Percentiles rank a stretch among this genome's conserved stretches.
Evolutionary conservation across 805 yeast genomes (phyloP).

Genomic region (Phaffomyces opuntiae): DNA sequence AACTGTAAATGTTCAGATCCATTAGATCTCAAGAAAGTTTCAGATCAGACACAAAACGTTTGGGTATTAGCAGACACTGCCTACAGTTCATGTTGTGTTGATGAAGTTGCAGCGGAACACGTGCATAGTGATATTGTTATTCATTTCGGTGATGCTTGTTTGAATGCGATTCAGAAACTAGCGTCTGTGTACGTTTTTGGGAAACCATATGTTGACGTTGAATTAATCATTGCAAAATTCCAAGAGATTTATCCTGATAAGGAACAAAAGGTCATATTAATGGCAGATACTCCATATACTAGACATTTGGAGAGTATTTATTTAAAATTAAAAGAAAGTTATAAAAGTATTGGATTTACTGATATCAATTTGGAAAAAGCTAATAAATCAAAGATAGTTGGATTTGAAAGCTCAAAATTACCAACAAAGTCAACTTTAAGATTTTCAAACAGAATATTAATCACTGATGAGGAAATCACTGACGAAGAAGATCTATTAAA

Average conservation of each 20-base stretch:
- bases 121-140: slow-evolving; percentile 77
- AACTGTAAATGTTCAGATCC: slow-evolving; percentile 23
- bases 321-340: slow-evolving; percentile 23
- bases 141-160: slow-evolving; percentile 93
- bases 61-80: slow-evolving; percentile 95
- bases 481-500: slow-evolving; percentile 31
- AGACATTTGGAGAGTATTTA: slow-evolving; percentile 36
- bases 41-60: slow-evolving; percentile 30
- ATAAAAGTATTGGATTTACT: slow-evolving; percentile 32
- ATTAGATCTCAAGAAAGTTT: background rate
- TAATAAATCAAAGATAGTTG: slow-evolving; percentile 35
- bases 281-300: slow-evolving; percentile 72
- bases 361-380: slow-evolving; percentile 30
- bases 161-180: slow-evolving; percentile 68
- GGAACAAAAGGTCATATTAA: slow-evolving; percentile 44
- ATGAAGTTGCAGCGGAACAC: slow-evolving; percentile 95
- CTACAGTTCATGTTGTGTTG: slow-evolving; percentile 91
- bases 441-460: slow-evolving; percentile 27
- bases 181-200: slow-evolving; percentile 80
- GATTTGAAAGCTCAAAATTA: slow-evolving; percentile 21
- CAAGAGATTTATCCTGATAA: slow-evolving; percentile 32
- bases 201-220: slow-evolving; percentile 46
- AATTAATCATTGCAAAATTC: slow-evolving; percentile 33
- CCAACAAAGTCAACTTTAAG: slow-evolving; percentile 4
- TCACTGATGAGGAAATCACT: slow-evolving; percentile 23